Base-by-base conservation (phyloP, 192 early-diverging fungal species). In the Kickxella alabastrina region DNA sequence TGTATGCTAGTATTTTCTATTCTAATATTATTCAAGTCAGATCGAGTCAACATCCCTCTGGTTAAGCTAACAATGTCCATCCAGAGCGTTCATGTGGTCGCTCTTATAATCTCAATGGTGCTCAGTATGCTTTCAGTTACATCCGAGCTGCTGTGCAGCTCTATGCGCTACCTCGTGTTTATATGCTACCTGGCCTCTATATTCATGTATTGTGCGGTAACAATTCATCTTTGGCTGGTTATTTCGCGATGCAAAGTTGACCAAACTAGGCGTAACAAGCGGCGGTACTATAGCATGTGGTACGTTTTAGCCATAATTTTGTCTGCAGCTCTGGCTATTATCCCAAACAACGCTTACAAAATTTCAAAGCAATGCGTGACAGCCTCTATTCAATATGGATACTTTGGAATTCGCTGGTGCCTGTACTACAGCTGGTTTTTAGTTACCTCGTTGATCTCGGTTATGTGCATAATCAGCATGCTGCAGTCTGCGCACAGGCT, bases 401-500 rank as follows among this genome's bases (percentile, higher is more conserved):
- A 68, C 29, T 26, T 75, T n/a, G 44, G 36, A 15, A 68, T 75
- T 26, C 65, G 72, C 2, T 75, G 72, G 65, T 52, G 61, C 4
- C 43, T 75, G 9, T 75, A 68, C 49, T 68, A 75, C 38, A 53
- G 53, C n/a, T 75, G 72, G 72, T 75, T 75, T 49, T 38, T 75
- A 12, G 43, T 68, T 25, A 56, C 72, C 0, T 63, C 72, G 18
- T 50, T 29, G 0, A 68, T 75, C 14, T 68, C 72, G 12, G 46
- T 75, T 14, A 34, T 39, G 8, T 75, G 72, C 27, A 75, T 75
- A 65, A 40, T 60, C 21, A 64, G 65, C 29, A 65, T 75, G 2
- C 55, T 75, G 1, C 14, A 28, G 6, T 68, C 72, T 0, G 65
- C 65, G 2, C 65, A 57, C 4, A 35, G 31, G 8, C 72, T 75